phyloP scores from a whole-genome alignment of 805 yeast genomes.

The Metschnikowia peoriensis region DNA sequence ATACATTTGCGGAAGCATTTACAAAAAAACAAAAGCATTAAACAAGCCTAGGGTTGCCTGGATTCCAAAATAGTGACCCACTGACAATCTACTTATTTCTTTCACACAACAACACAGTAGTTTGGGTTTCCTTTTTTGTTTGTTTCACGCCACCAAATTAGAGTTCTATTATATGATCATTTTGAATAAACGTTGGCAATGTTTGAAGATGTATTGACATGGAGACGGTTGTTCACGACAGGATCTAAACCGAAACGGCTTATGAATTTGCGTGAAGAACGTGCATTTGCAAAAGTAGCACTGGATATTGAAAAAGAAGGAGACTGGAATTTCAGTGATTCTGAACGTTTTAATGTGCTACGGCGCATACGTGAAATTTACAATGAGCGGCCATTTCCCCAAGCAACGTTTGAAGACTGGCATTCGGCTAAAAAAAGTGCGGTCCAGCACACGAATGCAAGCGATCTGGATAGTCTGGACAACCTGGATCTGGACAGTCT shows the following conservation, averaged over 20 bases:
- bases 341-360: constrained; percentile 16
- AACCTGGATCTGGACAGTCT: neutral
- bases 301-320: constrained; percentile 9
- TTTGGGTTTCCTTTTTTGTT: too few relatives aligned
- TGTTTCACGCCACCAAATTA: neutral
- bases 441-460: neutral
- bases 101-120: too few relatives aligned
- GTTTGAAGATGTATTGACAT: constrained; percentile 14
- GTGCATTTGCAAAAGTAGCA: constrained; percentile 1
- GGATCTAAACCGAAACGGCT: constrained; percentile 10
- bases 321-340: constrained; percentile 11
- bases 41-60: too few relatives aligned
- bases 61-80: too few relatives aligned
- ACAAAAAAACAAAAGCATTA: too few relatives aligned
- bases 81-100: too few relatives aligned
- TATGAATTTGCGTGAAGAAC: constrained; percentile 6
- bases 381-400: constrained; percentile 11
- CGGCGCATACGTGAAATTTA: constrained; percentile 15
- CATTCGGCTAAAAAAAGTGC: neutral
- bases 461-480: neutral
- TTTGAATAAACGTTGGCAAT: neutral
- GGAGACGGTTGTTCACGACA: constrained; percentile 1
- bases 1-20: too few relatives aligned
- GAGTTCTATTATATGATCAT: neutral
- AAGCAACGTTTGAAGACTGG: constrained; percentile 19